Percentiles rank a stretch among this genome's conserved stretches.
phyloP scores from a whole-genome alignment of 2,329 filamentous ascomycete genomes.

The Coleophoma eucalyptorum region DNA sequence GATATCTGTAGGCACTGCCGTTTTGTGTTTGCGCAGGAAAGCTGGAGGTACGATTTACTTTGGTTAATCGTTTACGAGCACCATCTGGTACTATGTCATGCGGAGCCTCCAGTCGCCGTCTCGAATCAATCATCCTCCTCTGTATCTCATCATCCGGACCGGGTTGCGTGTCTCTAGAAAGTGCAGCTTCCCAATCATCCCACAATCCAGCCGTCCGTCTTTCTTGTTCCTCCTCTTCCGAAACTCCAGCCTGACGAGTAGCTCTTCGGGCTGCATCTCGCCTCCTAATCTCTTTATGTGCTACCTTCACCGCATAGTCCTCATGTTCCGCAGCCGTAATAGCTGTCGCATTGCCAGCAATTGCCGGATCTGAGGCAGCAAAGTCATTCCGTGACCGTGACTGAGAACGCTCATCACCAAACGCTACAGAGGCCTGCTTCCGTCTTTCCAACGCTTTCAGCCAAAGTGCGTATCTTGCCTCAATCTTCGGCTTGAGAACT shows the following conservation, averaged over 20 bases:
- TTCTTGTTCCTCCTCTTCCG: conserved; percentile 52
- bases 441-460: conserved; percentile 43
- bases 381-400: conserved; percentile 9
- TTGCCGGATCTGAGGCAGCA: conserved; percentile 56
- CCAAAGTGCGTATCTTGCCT: conserved; percentile 67
- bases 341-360: conserved; percentile 54
- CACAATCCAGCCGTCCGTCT: conserved; percentile 49
- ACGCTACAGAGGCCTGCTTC: conserved; percentile 17
- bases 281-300: conserved; percentile 66
- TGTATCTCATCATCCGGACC: conserved; percentile 40
- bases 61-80: conserved; percentile 21
- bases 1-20: conserved; percentile 46
- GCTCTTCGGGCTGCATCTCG: conserved; percentile 59
- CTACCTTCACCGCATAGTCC: conserved; percentile 73
- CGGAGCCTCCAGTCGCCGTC: conserved; percentile 32
- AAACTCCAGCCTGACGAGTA: conserved; percentile 52
- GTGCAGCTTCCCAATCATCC: conserved; percentile 46
- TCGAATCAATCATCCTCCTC: conserved; percentile 46
- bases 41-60: conserved; percentile 15
- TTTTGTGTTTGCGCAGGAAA: conserved; percentile 11
- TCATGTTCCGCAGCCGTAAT: conserved; percentile 69
- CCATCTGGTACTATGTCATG: conserved; percentile 18
- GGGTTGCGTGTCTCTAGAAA: conserved; percentile 27
- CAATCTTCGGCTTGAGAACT: conserved; percentile 73
- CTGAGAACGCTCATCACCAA: conserved; percentile 5